Evolutionary conservation across 768 basidiomycete genomes (phyloP).

Genomic region (Hortiboletus flavorubellus): DNA sequence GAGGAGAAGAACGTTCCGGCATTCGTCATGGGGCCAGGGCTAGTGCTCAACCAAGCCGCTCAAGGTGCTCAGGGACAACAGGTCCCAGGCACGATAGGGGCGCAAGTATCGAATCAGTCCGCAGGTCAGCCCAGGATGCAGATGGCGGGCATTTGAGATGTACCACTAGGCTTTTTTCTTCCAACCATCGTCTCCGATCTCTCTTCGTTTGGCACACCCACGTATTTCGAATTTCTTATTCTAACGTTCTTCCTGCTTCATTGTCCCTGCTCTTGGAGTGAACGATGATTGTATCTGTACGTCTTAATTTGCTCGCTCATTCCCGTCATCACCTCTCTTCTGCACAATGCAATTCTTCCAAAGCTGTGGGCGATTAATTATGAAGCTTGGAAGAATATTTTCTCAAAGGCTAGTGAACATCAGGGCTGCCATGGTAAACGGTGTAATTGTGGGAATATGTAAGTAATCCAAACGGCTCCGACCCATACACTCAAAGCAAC

Average conservation of each 20-base stretch:
- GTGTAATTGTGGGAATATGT: slow-evolving; percentile 5
- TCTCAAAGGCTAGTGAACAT: neutral
- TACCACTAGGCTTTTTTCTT: slow-evolving; percentile 5
- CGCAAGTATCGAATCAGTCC: slow-evolving; percentile 25
- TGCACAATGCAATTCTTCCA: slow-evolving; percentile 21
- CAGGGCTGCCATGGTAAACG: neutral
- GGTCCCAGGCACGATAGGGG: slow-evolving; percentile 32
- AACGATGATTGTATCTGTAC: slow-evolving; percentile 40
- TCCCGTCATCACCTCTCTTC: slow-evolving; percentile 11
- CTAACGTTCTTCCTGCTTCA: slow-evolving; percentile 18
- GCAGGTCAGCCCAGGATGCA: slow-evolving; percentile 33
- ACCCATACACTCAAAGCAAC: slow-evolving; percentile 32
- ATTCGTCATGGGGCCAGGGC: slow-evolving; percentile 51
- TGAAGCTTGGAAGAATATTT: neutral
- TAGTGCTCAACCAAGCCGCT: slow-evolving; percentile 37
- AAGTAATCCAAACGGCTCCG: neutral
- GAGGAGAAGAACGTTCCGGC: slow-evolving; percentile 70
- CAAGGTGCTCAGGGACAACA: slow-evolving; percentile 38
- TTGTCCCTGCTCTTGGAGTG: slow-evolving; percentile 29
- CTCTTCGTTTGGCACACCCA: slow-evolving; percentile 3
- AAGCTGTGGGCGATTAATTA: slow-evolving; percentile 17
- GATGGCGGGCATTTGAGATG: slow-evolving; percentile 32
- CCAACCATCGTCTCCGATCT: slow-evolving; percentile 12
- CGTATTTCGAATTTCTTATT: slow-evolving; percentile 19
- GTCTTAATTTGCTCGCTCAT: slow-evolving; percentile 31